phyloP scores from a whole-genome alignment of 2,329 filamentous ascomycete genomes.

The Daldinia sp. region DNA sequence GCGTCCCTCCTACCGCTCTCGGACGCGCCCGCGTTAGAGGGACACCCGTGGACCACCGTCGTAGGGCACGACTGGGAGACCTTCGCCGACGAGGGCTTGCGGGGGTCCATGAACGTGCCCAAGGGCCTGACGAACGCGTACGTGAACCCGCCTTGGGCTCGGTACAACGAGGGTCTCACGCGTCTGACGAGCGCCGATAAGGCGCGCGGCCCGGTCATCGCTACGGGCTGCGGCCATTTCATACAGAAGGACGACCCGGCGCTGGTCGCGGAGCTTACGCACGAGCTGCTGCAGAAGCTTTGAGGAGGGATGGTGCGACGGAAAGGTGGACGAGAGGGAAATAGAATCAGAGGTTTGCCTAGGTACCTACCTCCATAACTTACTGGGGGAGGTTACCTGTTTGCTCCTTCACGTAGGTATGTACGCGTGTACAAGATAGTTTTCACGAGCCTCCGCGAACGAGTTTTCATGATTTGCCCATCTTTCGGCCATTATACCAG shows the following conservation, averaged over 20 bases:
- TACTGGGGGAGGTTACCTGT: not conserved
- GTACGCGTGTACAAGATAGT: not conserved
- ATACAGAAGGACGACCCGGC: slow-evolving; percentile 66
- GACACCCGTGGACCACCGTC: slow-evolving; percentile 59
- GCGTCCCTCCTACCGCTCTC: slow-evolving; percentile 58
- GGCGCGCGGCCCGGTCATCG: slow-evolving; percentile 60
- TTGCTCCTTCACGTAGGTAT: not conserved
- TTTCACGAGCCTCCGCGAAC: not conserved
- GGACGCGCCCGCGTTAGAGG: slow-evolving; percentile 57
- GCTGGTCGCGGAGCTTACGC: slow-evolving; percentile 54
- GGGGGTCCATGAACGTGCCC: slow-evolving; percentile 50
- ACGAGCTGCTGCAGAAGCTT: slow-evolving; percentile 35
- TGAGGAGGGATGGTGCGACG: not conserved
- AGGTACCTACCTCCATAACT: not conserved
- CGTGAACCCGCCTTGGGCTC: slow-evolving; percentile 65
- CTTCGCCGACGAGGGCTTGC: slow-evolving; percentile 61
- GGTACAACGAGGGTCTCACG: slow-evolving; percentile 65
- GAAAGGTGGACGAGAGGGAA: not conserved
- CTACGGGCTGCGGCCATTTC: slow-evolving; percentile 65
- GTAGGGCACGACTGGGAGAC: slow-evolving; percentile 66
- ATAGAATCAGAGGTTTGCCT: not conserved
- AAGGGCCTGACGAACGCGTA: slow-evolving; percentile 61
- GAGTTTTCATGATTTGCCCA: not conserved
- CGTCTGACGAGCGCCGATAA: slow-evolving; percentile 57
- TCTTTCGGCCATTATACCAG: slow-evolving; percentile 1